Evolutionary conservation across 805 yeast species (phyloP).

Genomic region (Candida sphagnicola): DNA sequence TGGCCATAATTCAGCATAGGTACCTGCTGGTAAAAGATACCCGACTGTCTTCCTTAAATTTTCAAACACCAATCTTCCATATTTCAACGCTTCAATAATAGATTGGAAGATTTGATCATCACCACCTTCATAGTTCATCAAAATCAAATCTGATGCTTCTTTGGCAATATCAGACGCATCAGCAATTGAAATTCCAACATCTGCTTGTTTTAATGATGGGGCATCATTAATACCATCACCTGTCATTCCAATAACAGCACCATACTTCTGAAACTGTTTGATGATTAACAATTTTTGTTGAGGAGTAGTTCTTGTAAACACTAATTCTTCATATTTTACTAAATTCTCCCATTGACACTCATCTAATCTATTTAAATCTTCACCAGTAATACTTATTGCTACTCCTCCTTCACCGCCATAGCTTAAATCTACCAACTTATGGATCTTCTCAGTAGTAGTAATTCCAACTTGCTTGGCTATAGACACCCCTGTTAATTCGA

Average conservation of each 20-base stretch:
- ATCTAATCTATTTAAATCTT: constrained; percentile 23
- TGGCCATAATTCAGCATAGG: constrained; percentile 49
- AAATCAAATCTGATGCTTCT: constrained; percentile 32
- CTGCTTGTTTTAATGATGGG: constrained; percentile 32
- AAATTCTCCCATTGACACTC: constrained; percentile 43
- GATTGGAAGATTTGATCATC: constrained; percentile 15
- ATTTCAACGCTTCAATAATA: constrained; percentile 32
- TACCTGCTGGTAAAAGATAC: constrained; percentile 51
- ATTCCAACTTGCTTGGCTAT: constrained; percentile 45
- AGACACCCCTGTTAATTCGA: constrained; percentile 47
- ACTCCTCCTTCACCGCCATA: constrained; percentile 13
- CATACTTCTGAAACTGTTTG: constrained; percentile 36
- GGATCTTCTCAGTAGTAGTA: constrained; percentile 18
- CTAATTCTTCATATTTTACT: constrained; percentile 35
- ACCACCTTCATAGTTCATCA: constrained; percentile 18
- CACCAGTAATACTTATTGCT: constrained; percentile 31
- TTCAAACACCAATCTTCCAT: constrained; percentile 46
- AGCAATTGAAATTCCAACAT: constrained; percentile 26
- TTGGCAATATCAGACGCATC: constrained; percentile 33
- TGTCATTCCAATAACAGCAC: constrained; percentile 29
- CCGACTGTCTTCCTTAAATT: constrained; percentile 44
- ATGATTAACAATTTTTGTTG: constrained; percentile 51
- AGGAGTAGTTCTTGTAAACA: constrained; percentile 40
- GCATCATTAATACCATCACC: constrained; percentile 36
- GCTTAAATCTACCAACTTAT: constrained; percentile 9